Evolutionary conservation across 164 flowering plant genomes (phyloP), one percentile per base, ranked within the genome.

Genomic region (Magnolia sinica): DNA sequence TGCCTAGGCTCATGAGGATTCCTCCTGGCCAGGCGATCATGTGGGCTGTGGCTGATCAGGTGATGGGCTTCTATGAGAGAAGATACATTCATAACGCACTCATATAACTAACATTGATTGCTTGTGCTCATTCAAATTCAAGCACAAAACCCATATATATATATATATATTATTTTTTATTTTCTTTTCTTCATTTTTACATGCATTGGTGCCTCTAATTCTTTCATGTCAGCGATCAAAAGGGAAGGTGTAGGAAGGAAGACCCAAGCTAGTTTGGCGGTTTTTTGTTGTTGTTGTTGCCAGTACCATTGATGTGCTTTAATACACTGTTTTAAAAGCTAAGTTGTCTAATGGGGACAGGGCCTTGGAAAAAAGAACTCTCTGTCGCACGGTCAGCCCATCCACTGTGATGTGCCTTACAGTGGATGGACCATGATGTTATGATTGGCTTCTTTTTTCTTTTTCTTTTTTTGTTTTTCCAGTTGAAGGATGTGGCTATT

Each of bases 21-120:
- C 98, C 97, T 9, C 99, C 99, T 8, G 99, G 99, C 29, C 99
- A 96, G 83, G 99, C 99, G 72, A 96, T 96, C 66, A 90, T 96
- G 98, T 96, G 99, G 99, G 89, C 87, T 65, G 98, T 96, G 63
- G 96, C 99, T 77, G 98, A 96, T 84, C 99, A 96, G 80, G 80
- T 94, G 7, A 91, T 77, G 8, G 99, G 97, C 23, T 83, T 92
- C 2, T 96, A 91, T 73, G 99, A 96, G 87, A 91, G 83, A 85
- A 79, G 82, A 80, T 84, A 89, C 73, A 52, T 91, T 16, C 83
- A 78, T 0, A 80, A 68, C 71, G 73, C 82, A 59, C 64, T 1
- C 29, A 10, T 69, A 14, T 76, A 76, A 51, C 23, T 27, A 10
- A 72, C 45, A 7, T 72, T 72, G n/a, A 72, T 72, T 23, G 18